phyloP scores from a whole-genome alignment of 2,329 filamentous ascomycete genomes.

The Fusarium staphyleae region DNA sequence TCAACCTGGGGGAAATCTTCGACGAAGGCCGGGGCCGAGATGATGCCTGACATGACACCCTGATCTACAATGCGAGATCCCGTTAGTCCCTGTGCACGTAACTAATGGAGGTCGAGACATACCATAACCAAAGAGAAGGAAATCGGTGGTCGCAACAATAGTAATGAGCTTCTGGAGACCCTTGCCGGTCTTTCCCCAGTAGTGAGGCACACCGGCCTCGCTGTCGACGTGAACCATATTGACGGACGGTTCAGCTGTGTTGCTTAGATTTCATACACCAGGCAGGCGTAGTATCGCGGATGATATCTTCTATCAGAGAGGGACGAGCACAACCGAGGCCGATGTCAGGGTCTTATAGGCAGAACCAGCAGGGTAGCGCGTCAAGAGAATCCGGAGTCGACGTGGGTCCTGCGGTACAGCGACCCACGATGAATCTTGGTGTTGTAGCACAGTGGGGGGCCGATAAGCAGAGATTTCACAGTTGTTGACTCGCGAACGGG shows the following conservation, averaged over 20 bases:
- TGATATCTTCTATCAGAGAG: conserved; percentile 10
- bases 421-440: no score
- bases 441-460: no score
- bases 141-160: conserved; percentile 29
- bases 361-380: not conserved
- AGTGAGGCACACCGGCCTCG: conserved; percentile 23
- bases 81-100: no score
- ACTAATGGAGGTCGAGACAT: conserved; percentile 32
- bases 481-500: no score
- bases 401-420: conserved; percentile 8
- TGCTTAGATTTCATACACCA: conserved; percentile 1
- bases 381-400: conserved; percentile 21
- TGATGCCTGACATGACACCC: conserved; percentile 62
- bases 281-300: no score
- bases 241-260: conserved; percentile 10
- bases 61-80: conserved; percentile 47
- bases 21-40: conserved; percentile 58
- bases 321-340: not conserved
- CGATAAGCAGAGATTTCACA: no score
- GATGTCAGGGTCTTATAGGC: not conserved
- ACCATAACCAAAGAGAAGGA: conserved; percentile 31
- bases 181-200: conserved; percentile 32
- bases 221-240: conserved; percentile 34
- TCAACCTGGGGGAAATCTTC: conserved; percentile 53
- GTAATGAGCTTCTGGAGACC: conserved; percentile 26